Evolutionary conservation across 495 filamentous ascomycete genomes (phyloP).

Genomic region (Jackrogersella multiformis): DNA sequence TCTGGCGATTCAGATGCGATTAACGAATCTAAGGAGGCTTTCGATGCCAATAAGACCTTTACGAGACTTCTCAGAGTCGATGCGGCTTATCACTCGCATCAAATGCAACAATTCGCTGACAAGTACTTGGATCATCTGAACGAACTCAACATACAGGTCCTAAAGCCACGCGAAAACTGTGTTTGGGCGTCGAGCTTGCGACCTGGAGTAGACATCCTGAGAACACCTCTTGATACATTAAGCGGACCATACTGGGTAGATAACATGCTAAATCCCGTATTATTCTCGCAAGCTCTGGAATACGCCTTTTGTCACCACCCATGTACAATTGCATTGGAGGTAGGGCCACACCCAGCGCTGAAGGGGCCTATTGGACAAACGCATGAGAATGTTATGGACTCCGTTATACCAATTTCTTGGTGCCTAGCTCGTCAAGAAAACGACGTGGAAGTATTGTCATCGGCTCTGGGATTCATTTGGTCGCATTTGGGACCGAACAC

Average conservation of each 20-base stretch:
- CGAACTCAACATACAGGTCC: conserved; percentile 28
- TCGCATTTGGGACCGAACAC: too few species aligned
- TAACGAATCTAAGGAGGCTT: conserved; percentile 41
- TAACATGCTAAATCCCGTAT: not conserved
- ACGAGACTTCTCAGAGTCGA: conserved; percentile 56
- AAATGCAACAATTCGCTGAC: conserved; percentile 51
- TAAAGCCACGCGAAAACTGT: not conserved
- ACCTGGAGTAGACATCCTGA: too few species aligned
- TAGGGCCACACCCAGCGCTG: not conserved
- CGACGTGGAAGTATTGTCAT: not conserved
- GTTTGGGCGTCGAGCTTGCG: conserved; percentile 33
- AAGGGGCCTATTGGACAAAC: not conserved
- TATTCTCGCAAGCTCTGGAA: not conserved
- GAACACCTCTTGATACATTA: too few species aligned
- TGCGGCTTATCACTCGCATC: conserved; percentile 63
- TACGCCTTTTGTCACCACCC: too few species aligned
- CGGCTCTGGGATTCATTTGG: not conserved
- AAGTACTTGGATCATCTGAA: conserved; percentile 46
- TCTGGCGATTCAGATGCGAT: conserved; percentile 54
- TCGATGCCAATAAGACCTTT: conserved; percentile 58
- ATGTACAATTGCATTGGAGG: not conserved
- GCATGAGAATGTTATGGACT: too few species aligned
- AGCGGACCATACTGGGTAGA: not conserved
- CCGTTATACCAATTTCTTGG: not conserved
- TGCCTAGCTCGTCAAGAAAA: not conserved